phyloP scores from a whole-genome alignment of 176 grass and related monocot genomes.

The Poa pratensis region DNA sequence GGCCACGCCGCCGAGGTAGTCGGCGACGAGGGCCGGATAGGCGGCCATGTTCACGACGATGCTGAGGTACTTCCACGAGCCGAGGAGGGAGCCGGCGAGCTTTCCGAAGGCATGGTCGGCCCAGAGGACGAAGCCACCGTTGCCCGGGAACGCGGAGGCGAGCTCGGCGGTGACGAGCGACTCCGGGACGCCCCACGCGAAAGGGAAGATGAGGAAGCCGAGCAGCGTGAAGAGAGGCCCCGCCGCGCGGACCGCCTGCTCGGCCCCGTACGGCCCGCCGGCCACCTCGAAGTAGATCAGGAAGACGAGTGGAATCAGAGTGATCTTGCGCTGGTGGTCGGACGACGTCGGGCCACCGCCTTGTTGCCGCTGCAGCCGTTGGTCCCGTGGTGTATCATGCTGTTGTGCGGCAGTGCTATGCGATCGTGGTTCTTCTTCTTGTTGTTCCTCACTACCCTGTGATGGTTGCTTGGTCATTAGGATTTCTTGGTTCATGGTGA shows the following conservation, averaged over 20 bases:
- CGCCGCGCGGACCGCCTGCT: slow-evolving; percentile 68
- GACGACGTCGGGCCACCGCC: background rate
- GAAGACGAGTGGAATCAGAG: background rate
- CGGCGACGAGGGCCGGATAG: slow-evolving; percentile 71
- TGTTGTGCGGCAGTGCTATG: background rate
- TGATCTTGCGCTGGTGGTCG: background rate
- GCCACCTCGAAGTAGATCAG: slow-evolving; percentile 84
- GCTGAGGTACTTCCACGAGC: slow-evolving; percentile 79
- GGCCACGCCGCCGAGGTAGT: slow-evolving; percentile 65
- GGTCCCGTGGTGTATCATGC: background rate
- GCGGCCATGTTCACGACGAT: slow-evolving; percentile 77
- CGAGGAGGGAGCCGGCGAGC: slow-evolving; percentile 67
- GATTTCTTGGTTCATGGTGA: slow-evolving; percentile 15
- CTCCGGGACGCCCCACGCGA: slow-evolving; percentile 78
- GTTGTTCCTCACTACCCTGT: background rate
- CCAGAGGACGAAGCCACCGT: slow-evolving; percentile 84
- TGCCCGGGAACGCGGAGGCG: slow-evolving; percentile 72
- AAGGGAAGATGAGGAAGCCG: slow-evolving; percentile 75
- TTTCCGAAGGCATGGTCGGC: slow-evolving; percentile 74
- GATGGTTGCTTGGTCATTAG: background rate
- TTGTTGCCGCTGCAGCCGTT: background rate
- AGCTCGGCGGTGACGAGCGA: slow-evolving; percentile 83
- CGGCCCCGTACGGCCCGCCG: slow-evolving; percentile 72
- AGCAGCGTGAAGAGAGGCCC: slow-evolving; percentile 67
- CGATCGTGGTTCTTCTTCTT: background rate